Conservation (phyloP, 257 asterid species). For the Prunella vulgaris region DNA sequence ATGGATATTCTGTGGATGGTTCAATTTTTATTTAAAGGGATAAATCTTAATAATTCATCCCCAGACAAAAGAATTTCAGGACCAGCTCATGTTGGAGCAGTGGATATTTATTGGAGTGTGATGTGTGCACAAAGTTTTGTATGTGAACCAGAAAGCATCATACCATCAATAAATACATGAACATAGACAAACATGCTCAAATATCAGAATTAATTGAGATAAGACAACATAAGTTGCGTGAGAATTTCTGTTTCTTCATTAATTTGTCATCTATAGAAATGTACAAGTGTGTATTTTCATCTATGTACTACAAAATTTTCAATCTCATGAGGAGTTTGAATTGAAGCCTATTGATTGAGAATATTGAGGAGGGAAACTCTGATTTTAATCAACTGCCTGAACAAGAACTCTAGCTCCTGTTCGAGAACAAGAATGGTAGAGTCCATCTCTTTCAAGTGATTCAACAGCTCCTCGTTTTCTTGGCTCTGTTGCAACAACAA, state of each 20-base stretch:
- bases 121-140: no score
- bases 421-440: constrained; percentile 26
- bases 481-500: constrained; percentile 11
- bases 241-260: background rate
- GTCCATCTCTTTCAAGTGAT: constrained; percentile 29
- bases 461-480: constrained; percentile 14
- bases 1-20: no score
- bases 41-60: no score
- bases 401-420: constrained; percentile 30
- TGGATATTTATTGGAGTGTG: no score
- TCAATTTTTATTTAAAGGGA: no score
- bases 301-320: constrained; percentile 2
- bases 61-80: no score
- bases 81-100: no score
- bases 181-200: no score
- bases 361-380: constrained; percentile 42
- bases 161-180: no score
- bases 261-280: background rate
- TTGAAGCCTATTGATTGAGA: constrained; percentile 27
- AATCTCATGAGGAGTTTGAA: no score
- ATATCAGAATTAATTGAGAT: no score
- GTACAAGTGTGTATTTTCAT: background rate
- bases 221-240: background rate
- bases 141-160: no score
- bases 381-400: constrained; percentile 33